Conservation (phyloP, 2,329 filamentous ascomycete genomes). For the Xylariaceae sp. region DNA sequence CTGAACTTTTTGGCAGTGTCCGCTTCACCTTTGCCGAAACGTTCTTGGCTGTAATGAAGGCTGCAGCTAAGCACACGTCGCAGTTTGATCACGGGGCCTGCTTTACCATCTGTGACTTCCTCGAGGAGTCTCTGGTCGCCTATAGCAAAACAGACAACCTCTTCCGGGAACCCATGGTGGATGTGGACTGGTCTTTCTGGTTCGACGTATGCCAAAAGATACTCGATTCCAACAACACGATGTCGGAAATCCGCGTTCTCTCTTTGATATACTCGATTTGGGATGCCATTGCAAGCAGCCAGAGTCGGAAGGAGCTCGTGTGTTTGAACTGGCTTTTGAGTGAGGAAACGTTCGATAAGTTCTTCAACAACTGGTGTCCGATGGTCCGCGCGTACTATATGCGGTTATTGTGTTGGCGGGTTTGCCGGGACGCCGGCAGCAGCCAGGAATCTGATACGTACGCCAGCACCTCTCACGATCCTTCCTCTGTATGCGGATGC, state of each 20-base stretch:
- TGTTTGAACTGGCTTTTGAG: conserved; percentile 72
- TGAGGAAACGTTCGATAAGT: conserved; percentile 68
- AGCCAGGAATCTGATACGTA: conserved; percentile 61
- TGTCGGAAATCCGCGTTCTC: conserved; percentile 81
- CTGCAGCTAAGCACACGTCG: conserved; percentile 68
- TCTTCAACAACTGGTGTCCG: conserved; percentile 92
- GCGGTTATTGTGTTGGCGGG: conserved; percentile 81
- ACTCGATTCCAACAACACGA: conserved; percentile 76
- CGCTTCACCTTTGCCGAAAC: conserved; percentile 70
- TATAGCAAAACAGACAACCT: conserved; percentile 43
- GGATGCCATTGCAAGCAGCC: conserved; percentile 63
- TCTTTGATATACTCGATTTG: conserved; percentile 77
- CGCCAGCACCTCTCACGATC: conserved; percentile 32
- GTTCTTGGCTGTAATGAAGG: conserved; percentile 68
- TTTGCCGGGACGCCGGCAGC: conserved; percentile 69
- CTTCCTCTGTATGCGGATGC: conserved; percentile 11
- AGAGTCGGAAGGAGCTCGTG: conserved; percentile 61
- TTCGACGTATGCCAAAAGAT: conserved; percentile 73
- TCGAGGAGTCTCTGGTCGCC: conserved; percentile 73
- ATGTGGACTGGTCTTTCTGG: conserved; percentile 81
- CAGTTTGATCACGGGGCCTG: conserved; percentile 78
- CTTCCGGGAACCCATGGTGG: conserved; percentile 33
- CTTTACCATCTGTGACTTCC: conserved; percentile 84
- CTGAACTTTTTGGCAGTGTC: conserved; percentile 35
- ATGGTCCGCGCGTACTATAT: conserved; percentile 94